phyloP scores from a whole-genome alignment of 148 eudicot species.

The Vaccinium corymbosum region DNA sequence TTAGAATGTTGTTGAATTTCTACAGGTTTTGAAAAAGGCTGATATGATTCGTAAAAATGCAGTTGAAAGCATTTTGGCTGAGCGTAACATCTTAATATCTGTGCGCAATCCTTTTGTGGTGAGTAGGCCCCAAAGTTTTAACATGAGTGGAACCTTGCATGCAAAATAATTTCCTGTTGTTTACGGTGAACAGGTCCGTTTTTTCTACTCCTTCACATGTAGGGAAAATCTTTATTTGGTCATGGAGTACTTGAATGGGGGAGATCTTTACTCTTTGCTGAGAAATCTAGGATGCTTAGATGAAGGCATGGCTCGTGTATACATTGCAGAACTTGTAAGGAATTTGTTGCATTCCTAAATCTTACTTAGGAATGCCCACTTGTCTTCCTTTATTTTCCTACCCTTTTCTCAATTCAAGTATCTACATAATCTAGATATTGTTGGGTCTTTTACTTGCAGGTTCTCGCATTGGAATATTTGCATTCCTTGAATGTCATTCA shows the following conservation, averaged over 20 bases:
- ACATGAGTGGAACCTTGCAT: conserved; percentile 1
- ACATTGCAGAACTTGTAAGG: conserved; percentile 96
- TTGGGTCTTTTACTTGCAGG: conserved; percentile 43
- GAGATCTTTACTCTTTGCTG: conserved; percentile 90
- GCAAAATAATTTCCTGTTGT: conserved; percentile 25
- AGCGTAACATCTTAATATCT: conserved; percentile 87
- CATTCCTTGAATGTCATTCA: conserved; percentile 86
- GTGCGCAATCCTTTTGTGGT: conserved; percentile 98
- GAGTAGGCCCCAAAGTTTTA: conserved; percentile 26
- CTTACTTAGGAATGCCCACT: conserved; percentile 10
- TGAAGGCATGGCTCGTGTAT: conserved; percentile 96
- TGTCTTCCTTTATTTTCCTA: neutral
- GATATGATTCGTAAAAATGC: conserved; percentile 98
- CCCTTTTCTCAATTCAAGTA: conserved; percentile 16
- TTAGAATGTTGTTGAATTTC: conserved; percentile 20
- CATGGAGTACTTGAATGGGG: conserved; percentile 98
- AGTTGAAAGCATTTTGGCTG: conserved; percentile 97
- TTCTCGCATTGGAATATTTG: conserved; percentile 95
- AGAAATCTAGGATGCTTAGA: conserved; percentile 92
- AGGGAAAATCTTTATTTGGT: conserved; percentile 97
- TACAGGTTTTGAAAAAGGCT: conserved; percentile 92
- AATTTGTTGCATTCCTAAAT: neutral
- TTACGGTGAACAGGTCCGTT: conserved; percentile 73
- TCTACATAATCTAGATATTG: conserved; percentile 4
- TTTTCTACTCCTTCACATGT: conserved; percentile 98